Percentiles rank a stretch among this genome's conserved stretches.
These are phyloP conservation scores for Schizothecium vesticola DNA, from an alignment of 495 filamentous ascomycete genomes.

Conservation along the genomic window DNA sequence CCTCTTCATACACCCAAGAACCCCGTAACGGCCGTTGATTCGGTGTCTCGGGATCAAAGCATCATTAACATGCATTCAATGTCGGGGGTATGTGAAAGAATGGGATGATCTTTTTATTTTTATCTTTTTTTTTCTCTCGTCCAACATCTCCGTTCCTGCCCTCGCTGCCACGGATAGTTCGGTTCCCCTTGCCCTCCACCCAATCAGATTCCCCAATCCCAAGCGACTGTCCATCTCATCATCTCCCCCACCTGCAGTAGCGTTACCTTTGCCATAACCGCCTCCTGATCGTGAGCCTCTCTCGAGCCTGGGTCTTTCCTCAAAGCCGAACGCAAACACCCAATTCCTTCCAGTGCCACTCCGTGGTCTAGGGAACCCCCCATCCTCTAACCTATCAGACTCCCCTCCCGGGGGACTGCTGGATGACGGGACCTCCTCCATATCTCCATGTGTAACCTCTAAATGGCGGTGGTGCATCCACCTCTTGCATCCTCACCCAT, in stretches of 20 bases:
- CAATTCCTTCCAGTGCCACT: neutral
- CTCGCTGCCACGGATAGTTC: neutral
- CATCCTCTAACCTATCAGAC: neutral
- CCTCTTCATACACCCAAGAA: neutral
- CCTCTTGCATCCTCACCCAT: no score
- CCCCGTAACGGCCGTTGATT: neutral
- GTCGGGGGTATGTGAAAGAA: neutral
- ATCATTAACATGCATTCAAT: neutral
- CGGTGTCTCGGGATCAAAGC: neutral
- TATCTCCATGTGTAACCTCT: neutral
- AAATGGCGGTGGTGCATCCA: neutral
- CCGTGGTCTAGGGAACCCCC: neutral
- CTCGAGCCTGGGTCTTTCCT: no score
- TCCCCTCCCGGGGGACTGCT: no score
- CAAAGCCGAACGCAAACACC: neutral
- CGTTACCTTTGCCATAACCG: neutral
- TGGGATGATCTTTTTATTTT: neutral
- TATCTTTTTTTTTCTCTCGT: neutral
- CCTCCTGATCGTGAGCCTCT: neutral
- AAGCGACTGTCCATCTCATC: neutral
- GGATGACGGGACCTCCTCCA: neutral
- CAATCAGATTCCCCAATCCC: neutral
- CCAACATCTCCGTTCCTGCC: neutral
- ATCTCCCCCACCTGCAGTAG: neutral
- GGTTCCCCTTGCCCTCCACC: neutral